These are phyloP conservation scores for Prunella vulgaris DNA, from an alignment of 257 asterid species.

Conservation along the genomic window DNA sequence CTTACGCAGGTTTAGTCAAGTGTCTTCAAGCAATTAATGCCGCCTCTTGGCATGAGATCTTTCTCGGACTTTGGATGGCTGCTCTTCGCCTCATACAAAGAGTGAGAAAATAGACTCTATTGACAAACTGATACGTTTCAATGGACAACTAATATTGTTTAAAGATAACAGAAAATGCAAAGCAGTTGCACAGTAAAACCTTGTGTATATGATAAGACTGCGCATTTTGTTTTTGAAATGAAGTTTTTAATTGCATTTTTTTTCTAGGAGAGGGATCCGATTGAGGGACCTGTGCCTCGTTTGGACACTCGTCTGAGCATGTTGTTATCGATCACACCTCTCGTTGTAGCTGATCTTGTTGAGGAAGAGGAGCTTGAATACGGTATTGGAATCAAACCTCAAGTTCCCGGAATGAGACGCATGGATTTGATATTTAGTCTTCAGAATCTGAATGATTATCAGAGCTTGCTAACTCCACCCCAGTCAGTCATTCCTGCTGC, in stretches of 20 bases:
- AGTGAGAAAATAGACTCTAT: constrained; percentile 43
- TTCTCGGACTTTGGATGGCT: constrained; percentile 97
- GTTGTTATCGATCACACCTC: constrained; percentile 80
- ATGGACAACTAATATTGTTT: too few relatives aligned
- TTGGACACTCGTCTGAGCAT: constrained; percentile 88
- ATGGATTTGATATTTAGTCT: constrained; percentile 67
- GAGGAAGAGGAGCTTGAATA: constrained; percentile 68
- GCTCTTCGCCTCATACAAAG: constrained; percentile 93
- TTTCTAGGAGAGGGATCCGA: constrained; percentile 89
- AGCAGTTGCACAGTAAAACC: too few relatives aligned
- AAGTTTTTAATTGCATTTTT: constrained; percentile 9
- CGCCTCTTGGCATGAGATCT: constrained; percentile 83
- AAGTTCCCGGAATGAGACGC: constrained; percentile 45
- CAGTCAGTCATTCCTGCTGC: constrained; percentile 64
- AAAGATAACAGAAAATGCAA: too few relatives aligned
- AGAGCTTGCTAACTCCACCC: constrained; percentile 81
- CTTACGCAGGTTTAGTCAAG: constrained; percentile 71
- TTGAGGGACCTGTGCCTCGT: constrained; percentile 97
- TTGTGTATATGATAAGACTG: too few relatives aligned
- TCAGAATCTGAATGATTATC: constrained; percentile 65
- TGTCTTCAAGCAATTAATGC: constrained; percentile 81
- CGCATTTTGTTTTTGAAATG: not conserved
- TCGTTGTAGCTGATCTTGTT: constrained; percentile 81
- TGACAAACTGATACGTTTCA: too few relatives aligned
- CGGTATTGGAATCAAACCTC: constrained; percentile 30